Conservation (phyloP, 2,329 filamentous ascomycete genomes). For the Neophaeococcomyces aloes region DNA sequence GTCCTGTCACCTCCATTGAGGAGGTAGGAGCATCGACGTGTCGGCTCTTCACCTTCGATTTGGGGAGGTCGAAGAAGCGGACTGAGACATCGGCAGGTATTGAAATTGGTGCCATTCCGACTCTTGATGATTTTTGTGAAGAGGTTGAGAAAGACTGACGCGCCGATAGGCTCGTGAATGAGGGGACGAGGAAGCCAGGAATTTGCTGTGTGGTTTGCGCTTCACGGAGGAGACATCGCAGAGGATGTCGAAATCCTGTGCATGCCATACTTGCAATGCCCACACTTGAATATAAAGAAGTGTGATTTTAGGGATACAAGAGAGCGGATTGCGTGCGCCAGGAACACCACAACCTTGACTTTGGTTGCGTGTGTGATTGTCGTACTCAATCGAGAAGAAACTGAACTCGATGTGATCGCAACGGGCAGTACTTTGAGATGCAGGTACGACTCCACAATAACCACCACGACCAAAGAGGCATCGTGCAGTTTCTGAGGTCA, state of each 20-base stretch:
- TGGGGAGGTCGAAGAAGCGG: conserved; percentile 52
- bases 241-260: conserved; percentile 49
- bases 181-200: conserved; percentile 62
- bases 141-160: conserved; percentile 62
- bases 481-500: neutral
- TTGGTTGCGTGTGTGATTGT: no score
- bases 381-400: no score
- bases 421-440: neutral
- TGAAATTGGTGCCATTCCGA: conserved; percentile 69
- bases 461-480: neutral
- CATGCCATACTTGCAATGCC: conserved; percentile 47
- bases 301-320: no score
- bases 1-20: conserved; percentile 63
- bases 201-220: conserved; percentile 44
- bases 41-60: conserved; percentile 48
- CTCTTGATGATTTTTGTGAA: conserved; percentile 59
- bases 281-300: neutral
- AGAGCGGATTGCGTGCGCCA: no score
- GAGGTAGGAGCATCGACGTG: conserved; percentile 53
- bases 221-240: conserved; percentile 46
- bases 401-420: no score
- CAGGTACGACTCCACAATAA: neutral
- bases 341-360: no score
- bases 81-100: conserved; percentile 78
- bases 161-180: conserved; percentile 43